Evolutionary conservation across 192 early-diverging fungal species (phyloP), one percentile per base, ranked within the genome.

Genomic region (Neocallimastix lanati): DNA sequence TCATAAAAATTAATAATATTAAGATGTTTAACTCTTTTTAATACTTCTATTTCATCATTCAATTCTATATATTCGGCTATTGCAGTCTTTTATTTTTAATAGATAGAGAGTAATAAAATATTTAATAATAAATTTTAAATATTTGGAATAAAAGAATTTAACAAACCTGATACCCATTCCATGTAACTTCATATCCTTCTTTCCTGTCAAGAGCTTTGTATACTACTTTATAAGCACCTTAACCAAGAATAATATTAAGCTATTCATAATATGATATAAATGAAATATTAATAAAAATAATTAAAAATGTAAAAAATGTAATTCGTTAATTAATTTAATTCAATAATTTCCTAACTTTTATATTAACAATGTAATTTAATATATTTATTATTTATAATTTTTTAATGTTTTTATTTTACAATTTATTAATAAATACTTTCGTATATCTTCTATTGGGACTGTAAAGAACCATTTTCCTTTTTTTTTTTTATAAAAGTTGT

Each of bases 161-260:
- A 29, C 29, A 27, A 81, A 88, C 87, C 85, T 87, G 87, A 77
- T 86, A 88, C 18, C 84, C 83, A 78, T 88, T 88, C 87, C 87
- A 88, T 12, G 87, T 86, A 79, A 88, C 87, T 80, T 88, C 87
- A 78, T 83, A 85, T 33, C 87, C 87, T 77, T 88, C 87, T 81
- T 88, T 86, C 30, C 87, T 77, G 78, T 88, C 87, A 58, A 88
- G 86, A 16, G 84, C 86, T 77, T 88, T 88, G 80, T 88, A 87
- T 35, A 88, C 87, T 29, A 88, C 84, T 80, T 88, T 88, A 78
- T 87, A 88, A 40, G 87, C 87, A 21, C 87, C 87, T 79, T 87
- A 87, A 11, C 87, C 87, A n/a, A 88, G 77, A 37, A 88, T 77
- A 38, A 83, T 82, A 81, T 87, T 87, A 40, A 87, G 78, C 85